phyloP scores from a whole-genome alignment of 1,139 yeast species.

The Blastobotrys capitulatus region DNA sequence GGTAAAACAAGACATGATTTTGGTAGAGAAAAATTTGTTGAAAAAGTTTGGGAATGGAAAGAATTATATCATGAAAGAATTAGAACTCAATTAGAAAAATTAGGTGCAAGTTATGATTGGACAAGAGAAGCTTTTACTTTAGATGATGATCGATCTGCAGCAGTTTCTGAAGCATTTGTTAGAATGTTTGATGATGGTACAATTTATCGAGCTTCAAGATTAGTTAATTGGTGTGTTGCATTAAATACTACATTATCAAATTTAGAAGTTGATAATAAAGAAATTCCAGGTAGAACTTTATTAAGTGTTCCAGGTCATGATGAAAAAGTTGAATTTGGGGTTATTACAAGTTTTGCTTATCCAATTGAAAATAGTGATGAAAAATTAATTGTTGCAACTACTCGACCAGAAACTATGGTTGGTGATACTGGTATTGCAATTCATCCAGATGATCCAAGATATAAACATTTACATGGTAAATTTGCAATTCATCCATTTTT shows the following conservation, averaged over 20 bases:
- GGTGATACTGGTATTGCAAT: slow-evolving; percentile 99
- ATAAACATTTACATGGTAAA: slow-evolving; percentile 92
- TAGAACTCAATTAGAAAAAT: slow-evolving; percentile 72
- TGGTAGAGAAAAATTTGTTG: slow-evolving; percentile 86
- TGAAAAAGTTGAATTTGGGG: slow-evolving; percentile 91
- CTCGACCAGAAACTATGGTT: slow-evolving; percentile 97
- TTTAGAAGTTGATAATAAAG: slow-evolving; percentile 93
- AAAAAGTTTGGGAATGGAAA: slow-evolving; percentile 97
- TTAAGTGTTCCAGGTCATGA: slow-evolving; percentile 87
- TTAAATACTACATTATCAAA: slow-evolving; percentile 93
- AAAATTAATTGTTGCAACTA: slow-evolving; percentile 86
- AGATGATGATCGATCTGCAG: slow-evolving; percentile 67
- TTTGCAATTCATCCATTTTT: slow-evolving; percentile 86
- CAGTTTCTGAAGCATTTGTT: slow-evolving; percentile 91
- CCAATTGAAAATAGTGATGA: slow-evolving; percentile 87
- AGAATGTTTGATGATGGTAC: slow-evolving; percentile 56
- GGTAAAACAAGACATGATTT: slow-evolving; percentile 89
- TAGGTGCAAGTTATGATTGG: slow-evolving; percentile 99
- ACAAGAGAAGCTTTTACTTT: slow-evolving; percentile 87
- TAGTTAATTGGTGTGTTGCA: slow-evolving; percentile 95
- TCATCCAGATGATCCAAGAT: slow-evolving; percentile 91
- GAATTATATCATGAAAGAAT: slow-evolving; percentile 85
- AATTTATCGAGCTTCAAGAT: slow-evolving; percentile 87
- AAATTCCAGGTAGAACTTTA: slow-evolving; percentile 72
- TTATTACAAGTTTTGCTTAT: slow-evolving; percentile 87